A percentile compares a stretch with the other conserved stretches of the same genome.
These are phyloP conservation scores for Metarhizium sp. DNA, from an alignment of 2,329 filamentous ascomycete genomes.

Conservation along the genomic window DNA sequence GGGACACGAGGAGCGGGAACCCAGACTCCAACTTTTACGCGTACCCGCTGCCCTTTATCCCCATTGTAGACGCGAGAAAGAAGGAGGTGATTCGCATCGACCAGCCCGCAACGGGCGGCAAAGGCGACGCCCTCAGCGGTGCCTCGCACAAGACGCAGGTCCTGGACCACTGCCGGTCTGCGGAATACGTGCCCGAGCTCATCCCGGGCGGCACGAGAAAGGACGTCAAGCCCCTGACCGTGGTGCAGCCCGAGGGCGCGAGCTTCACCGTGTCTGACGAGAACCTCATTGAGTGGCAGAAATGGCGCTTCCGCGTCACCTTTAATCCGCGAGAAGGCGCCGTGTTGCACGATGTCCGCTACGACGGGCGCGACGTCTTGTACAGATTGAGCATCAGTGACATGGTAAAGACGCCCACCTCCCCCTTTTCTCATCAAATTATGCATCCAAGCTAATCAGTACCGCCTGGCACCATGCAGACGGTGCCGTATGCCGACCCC, in stretches of 20 bases:
- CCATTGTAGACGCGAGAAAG: conserved; percentile 16
- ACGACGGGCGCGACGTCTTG: conserved; percentile 50
- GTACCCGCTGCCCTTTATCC: conserved; percentile 34
- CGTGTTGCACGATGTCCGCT: conserved; percentile 59
- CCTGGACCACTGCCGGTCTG: conserved; percentile 21
- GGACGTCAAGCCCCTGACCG: conserved; percentile 50
- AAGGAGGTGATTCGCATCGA: conserved; percentile 24
- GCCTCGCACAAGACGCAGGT: conserved; percentile 10
- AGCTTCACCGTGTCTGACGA: conserved; percentile 15
- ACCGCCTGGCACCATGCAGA: conserved; percentile 8
- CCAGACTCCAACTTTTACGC: not conserved
- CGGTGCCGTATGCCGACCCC: conserved; percentile 53
- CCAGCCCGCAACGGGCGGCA: conserved; percentile 23
- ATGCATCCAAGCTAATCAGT: not conserved
- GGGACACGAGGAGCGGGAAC: conserved; percentile 14
- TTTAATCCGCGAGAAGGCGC: conserved; percentile 64
- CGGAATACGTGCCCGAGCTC: conserved; percentile 33
- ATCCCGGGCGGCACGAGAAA: conserved; percentile 30
- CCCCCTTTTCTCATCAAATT: too few relatives aligned
- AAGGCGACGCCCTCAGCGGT: conserved; percentile 14
- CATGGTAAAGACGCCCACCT: conserved; percentile 38
- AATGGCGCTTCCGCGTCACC: conserved; percentile 58
- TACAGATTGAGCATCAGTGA: conserved; percentile 53
- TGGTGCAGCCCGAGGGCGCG: conserved; percentile 26
- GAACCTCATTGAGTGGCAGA: conserved; percentile 43